Base-by-base conservation (phyloP, 306 rosid species). In the Gastrolobium villosum region DNA sequence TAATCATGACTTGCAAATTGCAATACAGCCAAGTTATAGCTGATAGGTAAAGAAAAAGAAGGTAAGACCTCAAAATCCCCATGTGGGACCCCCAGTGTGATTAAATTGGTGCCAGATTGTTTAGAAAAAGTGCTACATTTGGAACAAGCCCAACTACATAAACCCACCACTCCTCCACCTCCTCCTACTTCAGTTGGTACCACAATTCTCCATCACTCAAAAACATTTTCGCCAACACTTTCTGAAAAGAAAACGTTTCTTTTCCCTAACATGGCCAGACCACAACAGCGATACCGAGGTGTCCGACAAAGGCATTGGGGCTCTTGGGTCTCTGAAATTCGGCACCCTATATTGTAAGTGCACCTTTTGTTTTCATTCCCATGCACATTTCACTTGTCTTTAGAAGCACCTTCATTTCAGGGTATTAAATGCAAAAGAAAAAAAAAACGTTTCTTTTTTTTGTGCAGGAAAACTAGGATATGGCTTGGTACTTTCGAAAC, bases 291-390 rank as follows among this genome's bases (percentile, higher is more conserved):
- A 54, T 95, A 81, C 65, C 90, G 99, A 84, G 99, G 99, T 9
- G 99, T 95, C 56, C 90, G 98, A 81, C 99, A 95, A 79, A 88
- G 99, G 89, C 99, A 95, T 34, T 95, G 99, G 99, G 99, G 99
- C 64, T 95, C 99, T 56, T 95, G 99, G 99, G 99, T 95, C 71
- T 95, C 99, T 0, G 99, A 95, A 83, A 95, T 95, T 79, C 94
- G 99, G 43, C 99, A 95, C 68, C 99, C 99, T 20, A 84, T 95
- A 30, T 77, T 95, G 99, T 95, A 88, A 85, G 97, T 69, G 10
- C 13, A 72, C 57, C 65, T 31, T 9, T 55, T 2, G 5, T 43
- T 60, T 67, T 32, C 10, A 40, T 39, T 64, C 39, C 13, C 77
- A 59, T 28, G 34, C 79, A 46, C 76, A 70, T 70, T 74, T 75